Evolutionary conservation across 148 eudicot species (phyloP).

Genomic region (Camellia lanceoleosa): DNA sequence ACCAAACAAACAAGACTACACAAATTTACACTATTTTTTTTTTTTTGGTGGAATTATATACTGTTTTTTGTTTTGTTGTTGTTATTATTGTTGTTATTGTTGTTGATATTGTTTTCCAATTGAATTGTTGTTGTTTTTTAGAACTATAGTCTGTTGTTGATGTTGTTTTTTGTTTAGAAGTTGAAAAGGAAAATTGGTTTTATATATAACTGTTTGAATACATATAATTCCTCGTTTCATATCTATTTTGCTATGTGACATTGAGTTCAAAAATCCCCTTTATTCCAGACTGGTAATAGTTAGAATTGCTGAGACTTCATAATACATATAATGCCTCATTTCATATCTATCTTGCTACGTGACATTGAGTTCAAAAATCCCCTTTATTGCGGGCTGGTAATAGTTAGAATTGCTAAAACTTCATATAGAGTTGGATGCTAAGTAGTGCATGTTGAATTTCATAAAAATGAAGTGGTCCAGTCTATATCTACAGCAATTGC

Average conservation of each 20-base stretch:
- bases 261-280: neutral
- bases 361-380: neutral
- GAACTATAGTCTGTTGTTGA: too few species aligned
- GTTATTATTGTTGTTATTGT: too few species aligned
- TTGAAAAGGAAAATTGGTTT: too few species aligned
- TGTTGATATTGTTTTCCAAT: too few species aligned
- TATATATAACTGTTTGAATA: too few species aligned
- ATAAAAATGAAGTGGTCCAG: neutral
- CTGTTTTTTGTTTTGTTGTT: too few species aligned
- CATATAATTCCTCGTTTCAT: neutral
- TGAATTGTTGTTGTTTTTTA: too few species aligned
- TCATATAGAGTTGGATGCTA: neutral
- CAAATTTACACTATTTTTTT: too few species aligned
- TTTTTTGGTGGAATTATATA: too few species aligned
- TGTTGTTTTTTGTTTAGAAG: too few species aligned
- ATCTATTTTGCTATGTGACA: neutral
- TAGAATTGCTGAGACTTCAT: neutral
- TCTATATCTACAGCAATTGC: neutral
- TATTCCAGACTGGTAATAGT: neutral
- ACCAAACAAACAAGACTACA: too few species aligned
- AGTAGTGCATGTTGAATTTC: neutral
- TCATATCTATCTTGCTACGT: neutral
- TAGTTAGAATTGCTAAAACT: neutral
- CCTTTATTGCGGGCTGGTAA: neutral
- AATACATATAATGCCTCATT: neutral